Base-by-base conservation (phyloP, 176 grass and related monocot genomes). In the Tuctoria greenei region DNA sequence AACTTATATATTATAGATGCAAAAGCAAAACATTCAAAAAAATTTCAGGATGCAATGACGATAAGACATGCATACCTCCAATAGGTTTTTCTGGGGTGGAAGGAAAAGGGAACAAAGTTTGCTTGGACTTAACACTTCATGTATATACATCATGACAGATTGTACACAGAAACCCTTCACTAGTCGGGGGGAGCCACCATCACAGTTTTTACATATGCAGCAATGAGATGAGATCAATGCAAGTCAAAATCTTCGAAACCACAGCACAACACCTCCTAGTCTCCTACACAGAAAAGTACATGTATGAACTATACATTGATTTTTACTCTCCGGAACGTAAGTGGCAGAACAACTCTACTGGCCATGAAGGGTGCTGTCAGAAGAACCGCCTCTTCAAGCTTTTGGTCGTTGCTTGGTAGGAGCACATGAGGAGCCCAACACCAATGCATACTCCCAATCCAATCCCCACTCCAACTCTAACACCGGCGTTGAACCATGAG, bases 401-500 rank as follows among this genome's bases (percentile, higher is more conserved):
- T 86, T 69, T 87, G 54, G 95, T 73, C 1, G 91, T 95, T 81
- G 91, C 89, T 80, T 99, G 89, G 79, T 95, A 99, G 0, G 91
- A 95, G 69, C 83, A 61, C 95, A 99, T 86, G 47, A 99, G 86
- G 28, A 99, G 88, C 36, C 95, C 95, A 26, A 99, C 95, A 6
- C 91, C 91, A 58, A 95, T 92, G n/a, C 95, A 98, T 61, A 98
- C 93, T 58, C 89, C 95, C 54, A 98, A 66, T 46, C 95, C 95
- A 43, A 99, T 94, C 25, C 95, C 95, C 17, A 99, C 86, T 0
- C 95, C 95, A 4, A 95, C 95, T 77, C 91, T 83, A 59, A 99
- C 89, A 52, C 95, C 95, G 28, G 95, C 89, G 7, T 99, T 99
- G 75, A 99, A 99, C 95, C 95, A 99, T 57, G 95, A 77, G 27